Evolutionary conservation across 805 yeast species (phyloP).

Genomic region (Jamesozyma jinghongensis): DNA sequence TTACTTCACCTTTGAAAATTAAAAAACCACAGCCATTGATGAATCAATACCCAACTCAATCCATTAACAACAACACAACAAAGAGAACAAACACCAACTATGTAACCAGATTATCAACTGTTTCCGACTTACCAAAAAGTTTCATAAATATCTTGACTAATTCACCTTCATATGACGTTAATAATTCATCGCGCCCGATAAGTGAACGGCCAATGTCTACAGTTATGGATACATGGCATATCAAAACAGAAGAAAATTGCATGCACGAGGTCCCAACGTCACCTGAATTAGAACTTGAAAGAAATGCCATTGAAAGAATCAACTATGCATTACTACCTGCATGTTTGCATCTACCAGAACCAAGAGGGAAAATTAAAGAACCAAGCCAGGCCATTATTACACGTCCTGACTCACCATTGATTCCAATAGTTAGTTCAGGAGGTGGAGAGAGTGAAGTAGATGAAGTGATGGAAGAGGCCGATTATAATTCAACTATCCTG

Average conservation of each 20-base stretch:
- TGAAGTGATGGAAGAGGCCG: background rate
- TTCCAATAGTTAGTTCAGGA: slow-evolving; percentile 1
- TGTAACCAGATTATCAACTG: slow-evolving; percentile 25
- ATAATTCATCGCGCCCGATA: background rate
- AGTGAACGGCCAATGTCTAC: slow-evolving; percentile 5
- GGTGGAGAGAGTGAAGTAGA: background rate
- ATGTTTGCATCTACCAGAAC: slow-evolving; percentile 5
- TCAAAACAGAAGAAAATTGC: background rate
- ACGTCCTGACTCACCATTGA: slow-evolving; percentile 7
- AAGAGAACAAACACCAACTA: slow-evolving; percentile 5
- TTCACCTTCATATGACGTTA: background rate
- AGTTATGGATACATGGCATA: slow-evolving; percentile 1
- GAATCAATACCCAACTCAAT: background rate
- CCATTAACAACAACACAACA: background rate
- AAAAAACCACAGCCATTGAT: background rate
- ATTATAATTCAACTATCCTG: slow-evolving; percentile 2
- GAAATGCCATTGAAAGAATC: slow-evolving; percentile 23
- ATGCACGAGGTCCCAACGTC: background rate
- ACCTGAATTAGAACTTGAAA: slow-evolving; percentile 19
- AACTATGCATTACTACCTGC: slow-evolving; percentile 29
- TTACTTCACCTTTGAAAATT: slow-evolving; percentile 3
- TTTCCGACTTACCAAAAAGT: slow-evolving; percentile 25
- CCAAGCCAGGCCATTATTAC: background rate
- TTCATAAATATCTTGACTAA: slow-evolving; percentile 10
- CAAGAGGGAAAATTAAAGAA: background rate